Evolutionary conservation across 108 stramenopile genomes (phyloP).

Genomic region (Skeletonema costatum): DNA sequence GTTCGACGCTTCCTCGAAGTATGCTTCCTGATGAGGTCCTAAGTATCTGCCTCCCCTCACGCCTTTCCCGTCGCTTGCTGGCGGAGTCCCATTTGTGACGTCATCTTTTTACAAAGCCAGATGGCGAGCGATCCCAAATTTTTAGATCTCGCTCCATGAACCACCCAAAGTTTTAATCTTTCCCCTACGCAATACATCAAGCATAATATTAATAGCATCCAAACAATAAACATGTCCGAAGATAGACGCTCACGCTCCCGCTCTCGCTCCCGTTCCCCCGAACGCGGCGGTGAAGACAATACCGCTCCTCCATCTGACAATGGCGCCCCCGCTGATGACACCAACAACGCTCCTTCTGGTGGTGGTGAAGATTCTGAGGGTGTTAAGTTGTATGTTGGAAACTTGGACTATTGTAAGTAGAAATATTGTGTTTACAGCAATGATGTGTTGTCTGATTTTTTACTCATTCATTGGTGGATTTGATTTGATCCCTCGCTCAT

Average conservation of each 20-base stretch:
- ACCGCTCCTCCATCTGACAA: conserved; percentile 2
- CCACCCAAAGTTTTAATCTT: neutral
- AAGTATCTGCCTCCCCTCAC: too few relatives aligned
- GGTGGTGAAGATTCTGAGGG: conserved; percentile 30
- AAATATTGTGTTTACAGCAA: neutral
- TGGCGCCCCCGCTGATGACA: conserved; percentile 27
- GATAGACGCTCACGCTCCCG: conserved; percentile 52
- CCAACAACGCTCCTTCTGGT: conserved; percentile 12
- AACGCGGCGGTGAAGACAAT: conserved; percentile 42
- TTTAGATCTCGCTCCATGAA: too few relatives aligned
- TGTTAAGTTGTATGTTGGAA: conserved; percentile 91
- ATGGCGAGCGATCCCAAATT: too few relatives aligned
- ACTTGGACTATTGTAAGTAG: conserved; percentile 75
- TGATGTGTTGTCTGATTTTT: neutral
- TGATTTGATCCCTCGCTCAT: neutral
- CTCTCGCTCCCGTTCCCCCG: conserved; percentile 71
- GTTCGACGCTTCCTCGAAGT: too few relatives aligned
- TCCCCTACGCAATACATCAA: neutral
- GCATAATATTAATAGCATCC: neutral
- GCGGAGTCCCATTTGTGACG: too few relatives aligned
- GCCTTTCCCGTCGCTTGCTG: too few relatives aligned
- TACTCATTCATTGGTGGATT: neutral
- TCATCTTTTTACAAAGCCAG: too few relatives aligned
- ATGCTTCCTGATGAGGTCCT: too few relatives aligned
- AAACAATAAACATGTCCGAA: conserved; percentile 38